Percentiles rank a stretch among this genome's conserved stretches.
These are phyloP conservation scores for Talaromyces ruber DNA, from an alignment of 495 filamentous ascomycete genomes.

Conservation along the genomic window DNA sequence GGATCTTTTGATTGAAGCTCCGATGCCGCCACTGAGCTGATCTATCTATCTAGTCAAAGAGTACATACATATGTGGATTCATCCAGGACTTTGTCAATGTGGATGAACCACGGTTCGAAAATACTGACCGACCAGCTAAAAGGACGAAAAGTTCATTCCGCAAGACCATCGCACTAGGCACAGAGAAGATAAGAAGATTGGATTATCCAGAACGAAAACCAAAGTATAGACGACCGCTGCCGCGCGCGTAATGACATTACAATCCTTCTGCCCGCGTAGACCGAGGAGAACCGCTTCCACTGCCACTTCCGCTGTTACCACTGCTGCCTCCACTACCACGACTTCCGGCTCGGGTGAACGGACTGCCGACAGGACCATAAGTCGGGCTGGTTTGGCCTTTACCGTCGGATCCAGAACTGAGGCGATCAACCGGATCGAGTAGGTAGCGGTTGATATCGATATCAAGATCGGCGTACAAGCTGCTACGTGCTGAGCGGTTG, in stretches of 20 bases:
- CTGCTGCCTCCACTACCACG: slow-evolving; percentile 39
- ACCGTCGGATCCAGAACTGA: slow-evolving; percentile 25
- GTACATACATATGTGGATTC: background rate
- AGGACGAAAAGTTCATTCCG: background rate
- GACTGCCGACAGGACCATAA: slow-evolving; percentile 27
- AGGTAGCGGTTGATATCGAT: slow-evolving; percentile 28
- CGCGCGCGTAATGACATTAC: background rate
- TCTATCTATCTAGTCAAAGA: slow-evolving; percentile 5
- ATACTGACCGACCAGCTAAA: background rate
- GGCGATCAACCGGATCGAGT: slow-evolving; percentile 27
- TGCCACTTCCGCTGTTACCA: slow-evolving; percentile 27
- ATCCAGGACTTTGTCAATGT: background rate
- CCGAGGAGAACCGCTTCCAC: slow-evolving; percentile 26
- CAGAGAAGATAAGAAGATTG: background rate
- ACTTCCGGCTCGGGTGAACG: slow-evolving; percentile 33
- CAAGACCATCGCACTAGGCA: slow-evolving; percentile 1
- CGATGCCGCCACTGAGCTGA: background rate
- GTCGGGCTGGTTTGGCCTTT: slow-evolving; percentile 21
- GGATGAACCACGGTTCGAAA: background rate
- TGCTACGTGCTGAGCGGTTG: slow-evolving; percentile 36
- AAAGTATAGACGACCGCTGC: background rate
- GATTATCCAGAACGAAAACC: background rate
- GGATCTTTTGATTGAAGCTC: slow-evolving; percentile 1
- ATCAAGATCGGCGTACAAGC: slow-evolving; percentile 30
- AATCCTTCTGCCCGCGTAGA: slow-evolving; percentile 19